These are phyloP conservation scores for Phytopythium aichiense DNA, from an alignment of 352 stramenopile genomes.

Conservation along the genomic window DNA sequence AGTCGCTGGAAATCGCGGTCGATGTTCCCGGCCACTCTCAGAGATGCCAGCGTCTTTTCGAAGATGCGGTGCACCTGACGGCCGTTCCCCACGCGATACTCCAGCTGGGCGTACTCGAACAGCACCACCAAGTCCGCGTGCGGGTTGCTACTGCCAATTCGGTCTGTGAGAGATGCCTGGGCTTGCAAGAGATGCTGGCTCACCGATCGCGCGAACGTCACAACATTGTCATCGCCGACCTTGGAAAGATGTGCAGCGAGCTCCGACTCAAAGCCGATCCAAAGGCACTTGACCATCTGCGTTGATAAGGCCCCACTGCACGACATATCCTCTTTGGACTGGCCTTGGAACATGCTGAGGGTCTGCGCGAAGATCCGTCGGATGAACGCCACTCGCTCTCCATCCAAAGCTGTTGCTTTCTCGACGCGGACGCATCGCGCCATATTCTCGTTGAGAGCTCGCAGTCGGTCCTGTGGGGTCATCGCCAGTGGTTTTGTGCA, in stretches of 20 bases:
- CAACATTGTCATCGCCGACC: neutral
- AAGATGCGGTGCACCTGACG: constrained; percentile 50
- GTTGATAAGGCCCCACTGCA: constrained; percentile 5
- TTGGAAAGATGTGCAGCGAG: constrained; percentile 7
- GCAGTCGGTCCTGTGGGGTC: constrained; percentile 17
- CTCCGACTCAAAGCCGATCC: constrained; percentile 46
- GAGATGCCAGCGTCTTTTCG: constrained; percentile 42
- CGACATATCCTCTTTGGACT: constrained; percentile 2
- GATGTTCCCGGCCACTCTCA: constrained; percentile 5
- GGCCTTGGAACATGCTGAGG: constrained; percentile 17
- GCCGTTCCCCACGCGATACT: constrained; percentile 36
- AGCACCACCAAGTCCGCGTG: constrained; percentile 23
- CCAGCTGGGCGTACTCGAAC: constrained; percentile 50
- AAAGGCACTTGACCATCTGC: constrained; percentile 31
- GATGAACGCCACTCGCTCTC: constrained; percentile 40
- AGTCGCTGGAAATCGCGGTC: constrained; percentile 41
- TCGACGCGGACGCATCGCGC: constrained; percentile 24
- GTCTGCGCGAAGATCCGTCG: constrained; percentile 29
- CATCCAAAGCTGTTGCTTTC: constrained; percentile 17
- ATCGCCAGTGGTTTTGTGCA: constrained; percentile 21
- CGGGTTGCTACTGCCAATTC: neutral
- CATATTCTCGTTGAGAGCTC: constrained; percentile 15
- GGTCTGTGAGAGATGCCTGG: neutral
- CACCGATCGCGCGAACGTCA: constrained; percentile 23
- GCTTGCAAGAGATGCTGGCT: constrained; percentile 27